Percentiles rank a stretch among this genome's conserved stretches.
Conservation (phyloP, 192 early-diverging fungal genomes). For the Coemansia sp. region DNA sequence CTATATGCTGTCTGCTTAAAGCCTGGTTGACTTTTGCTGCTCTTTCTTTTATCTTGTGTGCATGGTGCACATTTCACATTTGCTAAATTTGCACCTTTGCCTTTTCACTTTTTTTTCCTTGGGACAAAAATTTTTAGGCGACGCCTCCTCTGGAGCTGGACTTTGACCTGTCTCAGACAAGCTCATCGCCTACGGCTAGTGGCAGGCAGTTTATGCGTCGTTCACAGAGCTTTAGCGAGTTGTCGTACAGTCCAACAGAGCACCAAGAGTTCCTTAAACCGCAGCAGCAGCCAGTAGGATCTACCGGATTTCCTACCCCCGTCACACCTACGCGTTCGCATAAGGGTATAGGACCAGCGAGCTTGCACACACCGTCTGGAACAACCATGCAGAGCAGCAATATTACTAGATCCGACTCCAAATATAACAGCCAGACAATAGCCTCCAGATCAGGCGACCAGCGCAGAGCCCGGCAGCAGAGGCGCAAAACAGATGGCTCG, state of each 20-base stretch:
- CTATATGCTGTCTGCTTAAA: neutral
- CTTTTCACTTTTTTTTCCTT: neutral
- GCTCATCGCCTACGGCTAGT: neutral
- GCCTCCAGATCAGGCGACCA: constrained; percentile 17
- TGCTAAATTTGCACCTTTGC: neutral
- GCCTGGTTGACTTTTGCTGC: no score
- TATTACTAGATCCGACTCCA: constrained; percentile 22
- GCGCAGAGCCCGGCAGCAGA: constrained; percentile 21
- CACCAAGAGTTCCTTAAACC: neutral
- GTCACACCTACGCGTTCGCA: neutral
- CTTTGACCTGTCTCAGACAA: constrained; percentile 1
- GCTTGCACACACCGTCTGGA: neutral
- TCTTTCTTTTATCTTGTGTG: neutral
- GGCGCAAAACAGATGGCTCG: constrained; percentile 38
- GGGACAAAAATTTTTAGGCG: neutral
- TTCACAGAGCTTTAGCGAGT: constrained; percentile 21
- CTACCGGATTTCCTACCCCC: neutral
- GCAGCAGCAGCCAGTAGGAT: neutral
- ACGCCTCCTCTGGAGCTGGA: neutral
- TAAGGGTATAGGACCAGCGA: neutral
- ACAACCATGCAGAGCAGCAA: constrained; percentile 1
- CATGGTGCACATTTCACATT: neutral
- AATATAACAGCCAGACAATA: constrained; percentile 13
- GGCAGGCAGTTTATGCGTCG: constrained; percentile 7
- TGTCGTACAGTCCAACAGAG: neutral